A percentile compares a stretch with the other conserved stretches of the same genome.
Conservation (phyloP, 805 yeast genomes). For the Saccharomycopsis javanensis region DNA sequence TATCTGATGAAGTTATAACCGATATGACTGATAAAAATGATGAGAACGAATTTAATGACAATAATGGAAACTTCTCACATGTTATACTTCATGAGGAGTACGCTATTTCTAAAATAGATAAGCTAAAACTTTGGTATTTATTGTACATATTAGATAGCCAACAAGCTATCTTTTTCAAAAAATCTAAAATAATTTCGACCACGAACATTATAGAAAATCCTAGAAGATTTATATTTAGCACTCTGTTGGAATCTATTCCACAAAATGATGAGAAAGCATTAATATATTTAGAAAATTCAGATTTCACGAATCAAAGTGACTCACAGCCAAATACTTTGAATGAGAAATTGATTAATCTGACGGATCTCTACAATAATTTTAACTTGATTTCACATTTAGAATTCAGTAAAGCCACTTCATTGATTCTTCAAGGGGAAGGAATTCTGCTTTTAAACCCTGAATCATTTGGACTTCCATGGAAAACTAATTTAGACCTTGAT, state of each 20-base stretch:
- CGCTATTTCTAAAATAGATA: constrained; percentile 29
- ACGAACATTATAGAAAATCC: background rate
- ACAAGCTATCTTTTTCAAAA: constrained; percentile 50
- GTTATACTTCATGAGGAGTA: background rate
- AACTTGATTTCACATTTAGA: constrained; percentile 61
- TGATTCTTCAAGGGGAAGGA: constrained; percentile 47
- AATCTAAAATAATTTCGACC: constrained; percentile 22
- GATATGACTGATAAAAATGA: constrained; percentile 20
- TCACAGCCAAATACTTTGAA: constrained; percentile 14
- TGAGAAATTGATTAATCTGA: constrained; percentile 20
- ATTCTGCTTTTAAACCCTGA: constrained; percentile 54
- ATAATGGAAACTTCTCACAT: background rate
- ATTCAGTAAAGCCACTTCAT: constrained; percentile 54
- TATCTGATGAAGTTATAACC: constrained; percentile 22
- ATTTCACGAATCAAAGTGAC: background rate
- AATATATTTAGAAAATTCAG: background rate
- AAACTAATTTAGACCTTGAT: constrained; percentile 55
- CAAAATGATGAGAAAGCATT: constrained; percentile 21
- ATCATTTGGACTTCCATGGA: constrained; percentile 58
- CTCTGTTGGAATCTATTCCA: constrained; percentile 11
- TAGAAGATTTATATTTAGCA: constrained; percentile 14
- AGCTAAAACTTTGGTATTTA: constrained; percentile 56
- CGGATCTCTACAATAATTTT: constrained; percentile 34
- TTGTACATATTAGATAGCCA: constrained; percentile 60
- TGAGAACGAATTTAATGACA: background rate